Base-by-base conservation (phyloP, 805 yeast species). In the Zygosaccharomyces lentus region DNA sequence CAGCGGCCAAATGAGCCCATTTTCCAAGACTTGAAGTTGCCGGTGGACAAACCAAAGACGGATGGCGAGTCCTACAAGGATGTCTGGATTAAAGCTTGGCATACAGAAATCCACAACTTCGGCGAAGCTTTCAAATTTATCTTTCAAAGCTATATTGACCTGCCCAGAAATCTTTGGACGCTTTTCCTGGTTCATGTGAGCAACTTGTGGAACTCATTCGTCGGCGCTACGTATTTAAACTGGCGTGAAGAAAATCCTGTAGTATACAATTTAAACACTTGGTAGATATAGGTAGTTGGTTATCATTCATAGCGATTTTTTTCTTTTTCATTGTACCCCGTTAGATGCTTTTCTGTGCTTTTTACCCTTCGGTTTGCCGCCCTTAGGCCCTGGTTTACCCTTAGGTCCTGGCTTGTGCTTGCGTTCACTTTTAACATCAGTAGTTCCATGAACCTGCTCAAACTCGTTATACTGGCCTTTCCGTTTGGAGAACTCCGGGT, bases 181-280 rank as follows among this genome's bases (percentile, higher is more conserved):
- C 52, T 78, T 45, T 52, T 67, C 8, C 53, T 88, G 40, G 68
- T 73, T 45, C 71, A 80, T 49, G 37, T 77, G 30, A 75, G 74
- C 47, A 68, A 72, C 32, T 73, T 77, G 62, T 91, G 96, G 96
- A 81, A 84, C 58, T 62, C 62, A 30, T 85, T 87, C 59, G 73
- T 87, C 46, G 96, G 95, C n/a, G 75, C 63, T 23, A 49, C 73
- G 16, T 54, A 57, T 41, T 44, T 59, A 12, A 53, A 41, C 19
- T 66, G 63, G 38, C 58, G 48, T 24, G 59, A 52, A 5, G 48
- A 52, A 10, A 51, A 58, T 34, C 54, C 58, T 19, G 39, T 38
- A 16, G 49, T 46, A 6, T 58, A 60, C 45, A 55, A 47, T 26
- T 37, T 60, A 24, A 53, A 56, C 29, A 40, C 59, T 17, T 52